Conservation (phyloP, 2,329 filamentous ascomycete species). For the Pseudopithomyces chartarum region DNA sequence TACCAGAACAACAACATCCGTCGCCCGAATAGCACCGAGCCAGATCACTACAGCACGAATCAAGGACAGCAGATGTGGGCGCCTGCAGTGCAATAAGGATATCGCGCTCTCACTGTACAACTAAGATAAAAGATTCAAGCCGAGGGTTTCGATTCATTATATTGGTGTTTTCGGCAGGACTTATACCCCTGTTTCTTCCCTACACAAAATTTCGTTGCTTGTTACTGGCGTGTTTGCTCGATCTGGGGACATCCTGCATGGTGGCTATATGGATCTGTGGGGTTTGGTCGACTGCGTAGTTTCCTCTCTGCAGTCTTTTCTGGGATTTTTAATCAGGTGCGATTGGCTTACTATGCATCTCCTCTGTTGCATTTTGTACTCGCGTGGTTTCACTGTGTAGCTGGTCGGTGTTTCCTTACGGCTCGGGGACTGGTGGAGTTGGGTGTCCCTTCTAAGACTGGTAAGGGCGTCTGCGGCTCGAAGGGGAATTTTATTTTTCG, state of each 20-base stretch:
- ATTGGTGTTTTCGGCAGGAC: slow-evolving; percentile 45
- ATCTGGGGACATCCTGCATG: slow-evolving; percentile 32
- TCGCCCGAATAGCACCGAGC: slow-evolving; percentile 75
- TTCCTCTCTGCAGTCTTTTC: slow-evolving; percentile 22
- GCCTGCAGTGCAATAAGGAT: slow-evolving; percentile 47
- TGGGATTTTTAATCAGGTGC: slow-evolving; percentile 28
- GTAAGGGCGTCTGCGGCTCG: slow-evolving; percentile 37
- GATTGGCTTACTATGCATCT: slow-evolving; percentile 18
- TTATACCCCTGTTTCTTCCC: slow-evolving; percentile 46
- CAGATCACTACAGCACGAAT: slow-evolving; percentile 54
- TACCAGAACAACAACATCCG: slow-evolving; percentile 73
- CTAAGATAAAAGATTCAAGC: slow-evolving; percentile 26
- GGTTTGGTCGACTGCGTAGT: slow-evolving; percentile 16
- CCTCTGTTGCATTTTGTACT: slow-evolving; percentile 34
- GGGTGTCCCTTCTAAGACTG: slow-evolving; percentile 41
- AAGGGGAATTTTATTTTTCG: slow-evolving; percentile 12
- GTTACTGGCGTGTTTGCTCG: slow-evolving; percentile 34
- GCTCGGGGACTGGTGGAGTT: slow-evolving; percentile 32
- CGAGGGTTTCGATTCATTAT: slow-evolving; percentile 36
- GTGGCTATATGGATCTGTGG: slow-evolving; percentile 29
- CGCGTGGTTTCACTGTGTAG: slow-evolving; percentile 17
- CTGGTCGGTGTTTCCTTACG: slow-evolving; percentile 12
- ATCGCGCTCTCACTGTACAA: slow-evolving; percentile 34
- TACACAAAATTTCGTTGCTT: slow-evolving; percentile 39
- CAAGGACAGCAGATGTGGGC: slow-evolving; percentile 48